Conservation (phyloP, 1,284 basidiomycete species). For the Ustilago xerochloae region DNA sequence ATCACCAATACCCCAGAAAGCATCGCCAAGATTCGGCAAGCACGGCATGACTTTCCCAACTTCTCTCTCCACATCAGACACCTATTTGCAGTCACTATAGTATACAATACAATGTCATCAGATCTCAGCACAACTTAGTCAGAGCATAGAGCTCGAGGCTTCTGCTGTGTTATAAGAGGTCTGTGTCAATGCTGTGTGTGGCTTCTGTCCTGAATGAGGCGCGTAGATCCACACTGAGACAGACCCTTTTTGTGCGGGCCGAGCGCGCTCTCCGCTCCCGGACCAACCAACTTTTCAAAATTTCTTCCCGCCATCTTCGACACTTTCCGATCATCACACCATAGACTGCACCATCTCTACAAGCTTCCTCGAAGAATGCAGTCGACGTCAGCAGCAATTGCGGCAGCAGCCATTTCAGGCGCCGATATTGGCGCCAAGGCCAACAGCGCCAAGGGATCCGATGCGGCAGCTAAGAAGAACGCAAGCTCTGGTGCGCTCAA, state of each 20-base stretch:
- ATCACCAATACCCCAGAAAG: constrained; percentile 17
- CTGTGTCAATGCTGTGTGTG: neutral
- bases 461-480: constrained; percentile 21
- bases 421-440: constrained; percentile 36
- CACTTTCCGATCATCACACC: neutral
- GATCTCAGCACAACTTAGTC: neutral
- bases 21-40: too few species aligned
- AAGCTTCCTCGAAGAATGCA: constrained; percentile 17
- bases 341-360: neutral
- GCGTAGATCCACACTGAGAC: neutral
- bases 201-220: neutral
- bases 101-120: neutral
- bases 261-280: constrained; percentile 6
- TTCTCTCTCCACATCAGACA: too few species aligned
- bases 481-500: constrained; percentile 1
- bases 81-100: neutral
- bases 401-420: constrained; percentile 39
- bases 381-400: constrained; percentile 43
- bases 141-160: too few species aligned
- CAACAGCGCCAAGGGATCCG: constrained; percentile 35
- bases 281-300: constrained; percentile 10
- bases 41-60: too few species aligned
- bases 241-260: neutral
- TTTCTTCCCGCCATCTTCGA: neutral
- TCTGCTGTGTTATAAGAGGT: too few species aligned